Evolutionary conservation across 1,284 basidiomycete genomes (phyloP).

Genomic region (Cronartium quercuum): DNA sequence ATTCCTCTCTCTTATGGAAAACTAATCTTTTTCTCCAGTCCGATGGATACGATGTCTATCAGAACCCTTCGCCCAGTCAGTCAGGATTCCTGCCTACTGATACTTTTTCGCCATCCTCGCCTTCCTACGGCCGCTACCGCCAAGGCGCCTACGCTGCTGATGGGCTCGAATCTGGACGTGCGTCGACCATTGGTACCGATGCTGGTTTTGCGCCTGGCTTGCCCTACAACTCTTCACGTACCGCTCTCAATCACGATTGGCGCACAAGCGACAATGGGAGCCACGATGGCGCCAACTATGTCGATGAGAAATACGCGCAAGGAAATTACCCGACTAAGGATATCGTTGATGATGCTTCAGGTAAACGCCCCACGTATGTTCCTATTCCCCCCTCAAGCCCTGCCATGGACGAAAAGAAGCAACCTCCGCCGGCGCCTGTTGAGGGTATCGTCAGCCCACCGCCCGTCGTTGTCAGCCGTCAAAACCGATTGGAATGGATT

Average conservation of each 20-base stretch:
- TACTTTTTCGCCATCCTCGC: slow-evolving; percentile 17
- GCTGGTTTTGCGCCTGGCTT: slow-evolving; percentile 41
- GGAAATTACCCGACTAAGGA: slow-evolving; percentile 40
- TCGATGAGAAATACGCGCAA: slow-evolving; percentile 21
- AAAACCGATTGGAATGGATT: slow-evolving; percentile 50
- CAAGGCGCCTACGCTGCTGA: slow-evolving; percentile 45
- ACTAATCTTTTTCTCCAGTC: not conserved
- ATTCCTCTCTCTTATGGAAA: not conserved
- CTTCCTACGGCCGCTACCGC: slow-evolving; percentile 43
- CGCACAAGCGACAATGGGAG: slow-evolving; percentile 45
- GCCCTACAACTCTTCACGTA: slow-evolving; percentile 46
- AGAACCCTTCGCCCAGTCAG: not conserved
- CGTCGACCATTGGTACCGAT: slow-evolving; percentile 48
- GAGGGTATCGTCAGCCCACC: slow-evolving; percentile 40
- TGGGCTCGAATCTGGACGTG: slow-evolving; percentile 46
- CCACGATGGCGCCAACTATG: slow-evolving; percentile 43
- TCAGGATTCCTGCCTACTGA: slow-evolving; percentile 4
- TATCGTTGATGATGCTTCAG: slow-evolving; percentile 28
- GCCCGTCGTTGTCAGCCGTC: slow-evolving; percentile 46
- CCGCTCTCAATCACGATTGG: slow-evolving; percentile 48
- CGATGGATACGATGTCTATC: slow-evolving; percentile 31
- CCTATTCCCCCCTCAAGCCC: slow-evolving; percentile 45
- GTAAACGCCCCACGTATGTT: slow-evolving; percentile 17
- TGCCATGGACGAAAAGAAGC: slow-evolving; percentile 42
- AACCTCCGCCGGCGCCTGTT: slow-evolving; percentile 37